Evolutionary conservation across 208 protist genomes (phyloP), one percentile per base, ranked within the genome.

Genomic region (Leptomonas seymouri): DNA sequence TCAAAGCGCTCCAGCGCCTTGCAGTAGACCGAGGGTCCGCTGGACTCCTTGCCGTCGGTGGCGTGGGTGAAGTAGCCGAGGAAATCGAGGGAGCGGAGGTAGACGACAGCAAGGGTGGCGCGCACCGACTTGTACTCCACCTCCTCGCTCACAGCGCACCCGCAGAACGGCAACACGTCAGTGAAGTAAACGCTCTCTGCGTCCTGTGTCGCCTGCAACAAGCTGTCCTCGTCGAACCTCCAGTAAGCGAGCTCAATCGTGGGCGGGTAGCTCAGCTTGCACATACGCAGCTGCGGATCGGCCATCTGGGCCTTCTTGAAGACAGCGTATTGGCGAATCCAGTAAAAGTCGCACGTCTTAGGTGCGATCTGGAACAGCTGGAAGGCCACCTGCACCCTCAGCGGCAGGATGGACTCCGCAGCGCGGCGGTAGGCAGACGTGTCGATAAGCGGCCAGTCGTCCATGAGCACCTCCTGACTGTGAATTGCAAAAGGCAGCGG

Each of bases 31-130:
- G 80, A 90, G 11, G 81, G 76, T 50, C 81, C 84, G 67, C 88
- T 94, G 51, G 65, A 59, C 68, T 82, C 78, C 28, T 62, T 34
- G 27, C 78, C 74, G 45, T 76, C 72, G 8, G 80, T 81, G 25
- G 77, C 76, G 78, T 97, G 93, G 2, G 91, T 92, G 67, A 97
- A 90, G 75, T 97, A 97, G 54, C 93, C 93, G 50, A 97, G 83
- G 36, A 95, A 81, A 67, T 97, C 93, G 41, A 97, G 81, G n/a
- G 82, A 86, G 61, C 86, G 82, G 50, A 97, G 77, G 55, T 93
- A 85, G 57, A 89, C 73, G 34, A 66, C 85, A 18, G 86, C 78
- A 16, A 87, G 61, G 18, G 91, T 93, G 44, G 78, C 67, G 46
- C 57, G 42, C 66, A 85, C 57, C 44, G 81, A 64, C 36, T 53